These are phyloP conservation scores for Penicillium brasilianum DNA, from an alignment of 2,329 filamentous ascomycete species.

Conservation along the genomic window DNA sequence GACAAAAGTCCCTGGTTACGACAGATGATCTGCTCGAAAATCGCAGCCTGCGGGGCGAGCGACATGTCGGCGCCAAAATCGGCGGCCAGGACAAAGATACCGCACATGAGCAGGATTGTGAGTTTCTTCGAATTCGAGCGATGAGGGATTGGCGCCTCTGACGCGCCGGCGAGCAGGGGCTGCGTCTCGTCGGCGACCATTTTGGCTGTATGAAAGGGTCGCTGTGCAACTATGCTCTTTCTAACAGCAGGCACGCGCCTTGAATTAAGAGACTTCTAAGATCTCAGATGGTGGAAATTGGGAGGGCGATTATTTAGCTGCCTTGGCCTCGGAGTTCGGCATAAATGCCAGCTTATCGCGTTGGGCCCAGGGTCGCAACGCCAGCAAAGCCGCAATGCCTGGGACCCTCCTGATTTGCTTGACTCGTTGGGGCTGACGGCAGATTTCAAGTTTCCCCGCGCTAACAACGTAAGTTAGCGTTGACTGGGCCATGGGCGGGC, in stretches of 20 bases:
- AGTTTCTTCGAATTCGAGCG: conserved; percentile 22
- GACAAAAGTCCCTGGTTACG: conserved; percentile 26
- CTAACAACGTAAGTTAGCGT: not conserved
- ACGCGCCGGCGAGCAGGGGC: conserved; percentile 14
- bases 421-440: too few species aligned
- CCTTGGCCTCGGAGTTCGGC: conserved; percentile 3
- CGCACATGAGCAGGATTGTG: conserved; percentile 21
- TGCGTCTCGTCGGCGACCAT: conserved; percentile 14
- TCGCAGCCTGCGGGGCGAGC: conserved; percentile 32
- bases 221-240: not conserved
- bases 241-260: not conserved
- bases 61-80: conserved; percentile 33
- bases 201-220: not conserved
- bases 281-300: not conserved
- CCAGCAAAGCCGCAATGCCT: not conserved
- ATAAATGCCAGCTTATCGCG: not conserved
- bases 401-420: not conserved
- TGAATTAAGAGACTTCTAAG: not conserved
- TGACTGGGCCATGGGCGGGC: not conserved
- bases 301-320: not conserved
- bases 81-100: conserved; percentile 22
- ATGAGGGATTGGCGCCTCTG: not conserved
- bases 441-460: not conserved
- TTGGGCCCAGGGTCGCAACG: not conserved
- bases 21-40: conserved; percentile 38